Conservation (phyloP, 1,284 basidiomycete species). For the Leccinum subrobustum region DNA sequence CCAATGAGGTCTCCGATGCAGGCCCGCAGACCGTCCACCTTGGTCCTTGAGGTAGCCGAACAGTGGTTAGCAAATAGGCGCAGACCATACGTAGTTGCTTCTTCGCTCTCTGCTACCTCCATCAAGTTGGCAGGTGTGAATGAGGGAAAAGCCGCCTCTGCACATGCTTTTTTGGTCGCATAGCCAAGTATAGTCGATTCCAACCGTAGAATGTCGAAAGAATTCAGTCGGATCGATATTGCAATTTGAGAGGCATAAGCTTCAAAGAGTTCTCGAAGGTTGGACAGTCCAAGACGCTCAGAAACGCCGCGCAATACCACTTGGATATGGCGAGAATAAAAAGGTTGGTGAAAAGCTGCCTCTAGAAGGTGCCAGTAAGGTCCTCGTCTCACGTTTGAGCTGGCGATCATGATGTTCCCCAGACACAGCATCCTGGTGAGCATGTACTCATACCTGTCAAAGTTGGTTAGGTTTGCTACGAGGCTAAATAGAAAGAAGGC, state of each 20-base stretch:
- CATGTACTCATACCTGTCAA: conserved; percentile 69
- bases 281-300: conserved; percentile 64
- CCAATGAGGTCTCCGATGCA: conserved; percentile 77
- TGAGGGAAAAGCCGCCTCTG: conserved; percentile 56
- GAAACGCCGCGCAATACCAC: conserved; percentile 65
- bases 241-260: conserved; percentile 81
- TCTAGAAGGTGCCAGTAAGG: conserved; percentile 89
- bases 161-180: conserved; percentile 55
- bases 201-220: conserved; percentile 60
- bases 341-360: conserved; percentile 47
- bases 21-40: conserved; percentile 52
- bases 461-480: conserved; percentile 5
- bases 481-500: conserved; percentile 5
- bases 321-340: conserved; percentile 63
- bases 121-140: conserved; percentile 64
- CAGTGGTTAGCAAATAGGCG: conserved; percentile 64
- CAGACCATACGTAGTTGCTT: conserved; percentile 39
- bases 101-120: conserved; percentile 30
- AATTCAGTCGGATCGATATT: conserved; percentile 52
- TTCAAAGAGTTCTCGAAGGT: conserved; percentile 70
- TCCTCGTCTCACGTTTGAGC: conserved; percentile 78
- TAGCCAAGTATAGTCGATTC: conserved; percentile 76
- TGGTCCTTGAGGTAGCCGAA: conserved; percentile 51
- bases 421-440: conserved; percentile 77
- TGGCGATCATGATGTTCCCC: conserved; percentile 83